Evolutionary conservation across 345 rosid genomes (phyloP).

Genomic region (Moricandia moricandioides): DNA sequence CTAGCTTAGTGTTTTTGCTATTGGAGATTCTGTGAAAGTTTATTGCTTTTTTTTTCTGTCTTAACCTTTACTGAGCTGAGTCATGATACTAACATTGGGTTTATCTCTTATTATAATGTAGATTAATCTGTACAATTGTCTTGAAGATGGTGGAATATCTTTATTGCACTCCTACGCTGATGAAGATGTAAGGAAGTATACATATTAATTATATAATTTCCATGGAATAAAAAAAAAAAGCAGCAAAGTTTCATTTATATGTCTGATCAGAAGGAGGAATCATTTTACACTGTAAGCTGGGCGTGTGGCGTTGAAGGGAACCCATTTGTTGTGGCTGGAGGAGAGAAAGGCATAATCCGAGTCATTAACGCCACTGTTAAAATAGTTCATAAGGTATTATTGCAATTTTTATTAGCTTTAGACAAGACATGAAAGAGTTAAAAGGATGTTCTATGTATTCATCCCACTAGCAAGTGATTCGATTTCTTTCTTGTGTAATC

Average conservation of each 20-base stretch:
- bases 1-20: not conserved
- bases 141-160: slow-evolving; percentile 79
- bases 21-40: not conserved
- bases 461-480: slow-evolving; percentile 7
- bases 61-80: not conserved
- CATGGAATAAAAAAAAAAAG: slow-evolving; percentile 4
- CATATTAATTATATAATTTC: not conserved
- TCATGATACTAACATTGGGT: slow-evolving; percentile 10
- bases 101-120: slow-evolving; percentile 34
- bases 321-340: slow-evolving; percentile 81
- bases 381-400: slow-evolving; percentile 71
- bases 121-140: slow-evolving; percentile 91
- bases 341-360: slow-evolving; percentile 87
- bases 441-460: slow-evolving; percentile 2
- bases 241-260: slow-evolving; percentile 19
- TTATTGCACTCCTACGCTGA: slow-evolving; percentile 83
- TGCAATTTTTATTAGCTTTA: slow-evolving; percentile 5
- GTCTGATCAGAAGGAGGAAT: slow-evolving; percentile 89
- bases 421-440: not conserved
- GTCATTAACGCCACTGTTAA: slow-evolving; percentile 77
- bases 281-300: slow-evolving; percentile 94
- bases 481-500: slow-evolving; percentile 9
- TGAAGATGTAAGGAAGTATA: slow-evolving; percentile 70
- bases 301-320: slow-evolving; percentile 66
- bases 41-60: too few relatives aligned